Conservation (phyloP, 257 asterid species). For the Salvia splendens region DNA sequence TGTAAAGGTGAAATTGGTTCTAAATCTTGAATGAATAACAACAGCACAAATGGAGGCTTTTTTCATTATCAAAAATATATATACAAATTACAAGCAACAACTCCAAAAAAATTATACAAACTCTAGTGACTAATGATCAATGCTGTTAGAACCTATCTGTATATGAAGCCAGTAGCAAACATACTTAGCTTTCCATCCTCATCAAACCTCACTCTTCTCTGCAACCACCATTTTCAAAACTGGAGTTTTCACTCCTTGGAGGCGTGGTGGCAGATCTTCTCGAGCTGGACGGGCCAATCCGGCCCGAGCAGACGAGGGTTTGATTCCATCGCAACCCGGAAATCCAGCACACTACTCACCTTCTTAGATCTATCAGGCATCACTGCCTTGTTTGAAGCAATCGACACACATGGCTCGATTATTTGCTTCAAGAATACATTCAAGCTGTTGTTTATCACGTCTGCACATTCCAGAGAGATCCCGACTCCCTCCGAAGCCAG, state of each 20-base stretch:
- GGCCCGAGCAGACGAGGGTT: conserved; percentile 68
- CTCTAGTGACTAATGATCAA: conserved; percentile 31
- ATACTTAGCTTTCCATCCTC: conserved; percentile 33
- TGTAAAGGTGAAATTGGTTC: background rate
- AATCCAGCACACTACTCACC: conserved; percentile 53
- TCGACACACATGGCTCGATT: conserved; percentile 61
- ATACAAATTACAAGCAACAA: conserved; percentile 27
- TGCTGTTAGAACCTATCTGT: conserved; percentile 39
- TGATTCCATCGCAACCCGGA: conserved; percentile 75
- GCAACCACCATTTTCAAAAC: conserved; percentile 13
- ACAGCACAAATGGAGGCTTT: background rate
- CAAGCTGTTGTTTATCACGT: conserved; percentile 65
- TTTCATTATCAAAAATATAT: conserved; percentile 27
- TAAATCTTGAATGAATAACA: too few species aligned
- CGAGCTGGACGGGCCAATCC: conserved; percentile 73
- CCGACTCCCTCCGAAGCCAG: conserved; percentile 69
- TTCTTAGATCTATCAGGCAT: conserved; percentile 28
- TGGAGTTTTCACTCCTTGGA: conserved; percentile 35
- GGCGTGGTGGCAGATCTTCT: conserved; percentile 57
- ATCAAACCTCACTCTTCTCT: conserved; percentile 36
- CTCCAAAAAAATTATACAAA: conserved; percentile 32
- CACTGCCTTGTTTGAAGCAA: conserved; percentile 43
- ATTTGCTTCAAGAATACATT: conserved; percentile 66
- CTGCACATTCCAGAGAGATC: conserved; percentile 61
- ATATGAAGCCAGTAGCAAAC: conserved; percentile 35